A percentile compares a stretch with the other conserved stretches of the same genome.
phyloP scores from a whole-genome alignment of 768 basidiomycete species.

The Phanerochaete sordida region DNA sequence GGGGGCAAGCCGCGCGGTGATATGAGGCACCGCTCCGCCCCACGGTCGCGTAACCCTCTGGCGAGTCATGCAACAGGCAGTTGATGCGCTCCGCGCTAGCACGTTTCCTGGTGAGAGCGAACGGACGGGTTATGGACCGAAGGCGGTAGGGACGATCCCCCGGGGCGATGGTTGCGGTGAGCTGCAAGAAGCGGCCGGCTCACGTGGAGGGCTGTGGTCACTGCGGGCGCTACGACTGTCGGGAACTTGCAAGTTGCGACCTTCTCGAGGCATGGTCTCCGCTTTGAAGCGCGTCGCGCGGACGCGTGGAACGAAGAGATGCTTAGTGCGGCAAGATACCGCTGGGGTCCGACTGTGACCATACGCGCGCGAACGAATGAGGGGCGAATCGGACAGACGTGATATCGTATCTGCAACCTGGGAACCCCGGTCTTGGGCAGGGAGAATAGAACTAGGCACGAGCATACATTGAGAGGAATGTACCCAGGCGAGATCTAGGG shows the following conservation, averaged over 20 bases:
- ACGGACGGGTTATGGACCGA: neutral
- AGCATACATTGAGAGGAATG: neutral
- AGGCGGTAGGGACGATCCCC: neutral
- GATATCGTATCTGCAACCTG: neutral
- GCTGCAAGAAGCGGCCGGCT: neutral
- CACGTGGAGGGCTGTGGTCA: neutral
- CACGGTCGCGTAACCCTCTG: neutral
- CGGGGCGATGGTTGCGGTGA: neutral
- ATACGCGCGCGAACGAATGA: no score
- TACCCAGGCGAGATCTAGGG: neutral
- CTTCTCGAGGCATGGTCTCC: neutral
- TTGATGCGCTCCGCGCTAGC: neutral
- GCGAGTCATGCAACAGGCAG: neutral
- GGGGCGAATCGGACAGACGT: neutral
- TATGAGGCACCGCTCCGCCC: neutral
- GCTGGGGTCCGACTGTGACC: no score
- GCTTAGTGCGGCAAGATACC: no score
- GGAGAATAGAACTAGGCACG: neutral
- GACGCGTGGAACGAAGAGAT: no score
- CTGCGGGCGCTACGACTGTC: neutral
- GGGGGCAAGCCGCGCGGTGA: neutral
- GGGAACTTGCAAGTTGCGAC: neutral
- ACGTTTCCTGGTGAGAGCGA: neutral
- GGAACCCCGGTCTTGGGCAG: neutral
- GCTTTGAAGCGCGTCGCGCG: neutral